phyloP scores from a whole-genome alignment of 108 stramenopile species.

The Cyclotella cryptica region DNA sequence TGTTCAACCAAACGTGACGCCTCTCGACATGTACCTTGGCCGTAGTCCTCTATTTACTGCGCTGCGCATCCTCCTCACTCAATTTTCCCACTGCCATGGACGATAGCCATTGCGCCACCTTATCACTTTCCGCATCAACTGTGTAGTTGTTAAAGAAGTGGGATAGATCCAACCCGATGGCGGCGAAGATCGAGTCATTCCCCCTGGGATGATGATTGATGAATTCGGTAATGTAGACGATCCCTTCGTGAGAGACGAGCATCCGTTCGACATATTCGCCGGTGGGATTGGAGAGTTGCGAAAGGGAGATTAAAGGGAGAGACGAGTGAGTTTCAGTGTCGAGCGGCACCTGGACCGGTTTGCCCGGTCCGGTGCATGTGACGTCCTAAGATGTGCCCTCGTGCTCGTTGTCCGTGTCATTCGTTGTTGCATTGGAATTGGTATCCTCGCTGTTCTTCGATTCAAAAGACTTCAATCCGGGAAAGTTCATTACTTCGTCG shows the following conservation, averaged over 20 bases:
- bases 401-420: neutral
- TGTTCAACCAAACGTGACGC: slow-evolving; percentile 33
- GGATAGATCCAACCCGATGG: slow-evolving; percentile 51
- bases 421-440: neutral
- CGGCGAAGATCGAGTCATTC: slow-evolving; percentile 39
- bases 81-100: slow-evolving; percentile 56
- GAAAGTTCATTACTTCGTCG: slow-evolving; percentile 41
- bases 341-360: slow-evolving; percentile 35
- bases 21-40: slow-evolving; percentile 47
- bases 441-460: neutral
- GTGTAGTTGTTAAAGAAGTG: slow-evolving; percentile 65
- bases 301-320: slow-evolving; percentile 35
- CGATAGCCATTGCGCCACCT: slow-evolving; percentile 56
- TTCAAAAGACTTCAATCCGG: slow-evolving; percentile 22
- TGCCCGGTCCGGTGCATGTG: neutral
- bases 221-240: slow-evolving; percentile 67
- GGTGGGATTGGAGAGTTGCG: slow-evolving; percentile 6
- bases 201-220: slow-evolving; percentile 61
- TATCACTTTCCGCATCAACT: slow-evolving; percentile 49
- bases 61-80: slow-evolving; percentile 33
- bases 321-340: slow-evolving; percentile 46
- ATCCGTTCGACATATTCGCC: slow-evolving; percentile 24
- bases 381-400: neutral
- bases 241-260: slow-evolving; percentile 56
- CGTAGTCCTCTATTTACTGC: slow-evolving; percentile 18